A percentile compares a stretch with the other conserved stretches of the same genome.
Conservation (phyloP, 805 yeast genomes). For the Candida orba region DNA sequence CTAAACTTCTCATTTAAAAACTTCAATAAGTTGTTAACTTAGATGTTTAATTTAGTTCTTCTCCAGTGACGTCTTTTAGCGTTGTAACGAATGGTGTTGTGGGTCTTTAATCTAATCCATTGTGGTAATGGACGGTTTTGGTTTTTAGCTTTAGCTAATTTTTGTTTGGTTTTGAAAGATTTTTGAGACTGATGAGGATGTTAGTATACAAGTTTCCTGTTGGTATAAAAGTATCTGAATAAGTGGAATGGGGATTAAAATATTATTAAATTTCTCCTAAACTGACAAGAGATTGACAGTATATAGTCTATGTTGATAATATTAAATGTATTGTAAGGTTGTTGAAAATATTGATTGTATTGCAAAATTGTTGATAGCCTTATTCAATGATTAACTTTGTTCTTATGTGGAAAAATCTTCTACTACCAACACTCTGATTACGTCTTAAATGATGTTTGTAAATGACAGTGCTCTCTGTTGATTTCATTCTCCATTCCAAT, state of each 20-base stretch:
- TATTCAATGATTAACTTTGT: no score
- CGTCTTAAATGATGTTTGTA: no score
- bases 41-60: conserved; percentile 97
- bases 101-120: conserved; percentile 98
- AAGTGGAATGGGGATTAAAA: no score
- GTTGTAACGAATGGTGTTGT: conserved; percentile 96
- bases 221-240: no score
- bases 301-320: no score
- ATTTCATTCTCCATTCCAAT: neutral
- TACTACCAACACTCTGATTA: no score
- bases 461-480: neutral
- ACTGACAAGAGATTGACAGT: no score
- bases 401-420: no score
- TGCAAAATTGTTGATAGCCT: no score
- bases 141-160: conserved; percentile 97
- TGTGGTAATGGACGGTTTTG: conserved; percentile 99
- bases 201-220: conserved; percentile 11
- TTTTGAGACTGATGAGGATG: conserved; percentile 65
- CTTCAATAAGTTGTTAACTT: conserved; percentile 30
- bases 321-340: no score
- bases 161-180: conserved; percentile 95
- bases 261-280: no score
- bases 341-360: no score
- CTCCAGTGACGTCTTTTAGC: conserved; percentile 99
- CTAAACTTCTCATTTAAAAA: conserved; percentile 1